phyloP scores from a whole-genome alignment of 2,329 filamentous ascomycete genomes.

The Diaporthe sp. region DNA sequence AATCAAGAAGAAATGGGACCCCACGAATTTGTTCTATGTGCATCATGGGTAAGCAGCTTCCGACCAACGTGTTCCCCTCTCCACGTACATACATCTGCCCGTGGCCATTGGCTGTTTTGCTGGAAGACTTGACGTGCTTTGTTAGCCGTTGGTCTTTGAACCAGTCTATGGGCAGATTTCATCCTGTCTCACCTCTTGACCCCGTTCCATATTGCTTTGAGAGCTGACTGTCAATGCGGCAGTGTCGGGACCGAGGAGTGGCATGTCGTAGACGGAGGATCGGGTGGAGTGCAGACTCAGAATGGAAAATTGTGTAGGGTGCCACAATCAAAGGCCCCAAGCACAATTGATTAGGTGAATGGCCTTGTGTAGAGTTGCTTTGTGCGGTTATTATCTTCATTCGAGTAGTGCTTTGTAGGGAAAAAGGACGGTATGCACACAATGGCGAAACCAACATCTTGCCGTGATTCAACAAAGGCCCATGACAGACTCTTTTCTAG shows the following conservation, averaged over 20 bases:
- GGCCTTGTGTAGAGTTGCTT: neutral
- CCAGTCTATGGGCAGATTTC: neutral
- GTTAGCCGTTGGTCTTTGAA: neutral
- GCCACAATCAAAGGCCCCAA: neutral
- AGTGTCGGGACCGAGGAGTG: conserved; percentile 36
- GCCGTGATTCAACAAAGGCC: neutral
- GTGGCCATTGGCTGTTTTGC: neutral
- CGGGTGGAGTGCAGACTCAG: conserved; percentile 33
- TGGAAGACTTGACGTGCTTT: neutral
- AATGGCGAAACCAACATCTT: neutral
- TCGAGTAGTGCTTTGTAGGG: neutral
- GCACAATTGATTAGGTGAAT: neutral
- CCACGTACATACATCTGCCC: neutral
- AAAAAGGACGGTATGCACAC: neutral
- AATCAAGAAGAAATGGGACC: conserved; percentile 58
- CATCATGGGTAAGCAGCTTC: conserved; percentile 13
- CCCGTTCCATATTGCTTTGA: neutral
- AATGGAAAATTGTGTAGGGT: conserved; percentile 35
- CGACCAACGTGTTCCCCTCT: neutral
- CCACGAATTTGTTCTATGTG: conserved; percentile 54
- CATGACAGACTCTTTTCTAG: neutral
- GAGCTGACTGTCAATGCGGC: neutral
- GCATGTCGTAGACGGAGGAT: conserved; percentile 15
- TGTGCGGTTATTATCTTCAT: neutral
- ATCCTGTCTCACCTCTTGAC: neutral